Conservation (phyloP, 305 asterid genomes). For the Plantago rigida region DNA sequence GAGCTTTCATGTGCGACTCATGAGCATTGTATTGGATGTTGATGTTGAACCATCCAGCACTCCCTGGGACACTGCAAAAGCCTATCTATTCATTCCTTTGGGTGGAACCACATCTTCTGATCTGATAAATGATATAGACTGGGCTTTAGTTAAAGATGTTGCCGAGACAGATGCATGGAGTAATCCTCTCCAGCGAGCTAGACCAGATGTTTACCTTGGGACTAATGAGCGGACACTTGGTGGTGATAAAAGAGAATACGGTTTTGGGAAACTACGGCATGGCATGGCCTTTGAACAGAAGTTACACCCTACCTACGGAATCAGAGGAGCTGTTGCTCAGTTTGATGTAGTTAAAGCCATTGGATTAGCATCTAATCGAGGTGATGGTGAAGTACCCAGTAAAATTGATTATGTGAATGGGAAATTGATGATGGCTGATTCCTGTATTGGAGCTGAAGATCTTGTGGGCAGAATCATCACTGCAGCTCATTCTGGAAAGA, state of each 20-base stretch:
- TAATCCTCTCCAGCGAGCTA: conserved; percentile 95
- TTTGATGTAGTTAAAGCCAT: conserved; percentile 94
- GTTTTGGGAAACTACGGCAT: conserved; percentile 86
- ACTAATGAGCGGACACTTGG: conserved; percentile 91
- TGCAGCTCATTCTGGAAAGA: conserved; percentile 98
- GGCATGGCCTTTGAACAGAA: conserved; percentile 75
- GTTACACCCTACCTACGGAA: conserved; percentile 92
- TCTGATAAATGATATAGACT: conserved; percentile 50
- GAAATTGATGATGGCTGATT: conserved; percentile 77
- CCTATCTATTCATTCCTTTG: conserved; percentile 79
- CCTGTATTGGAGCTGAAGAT: conserved; percentile 53
- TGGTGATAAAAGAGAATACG: conserved; percentile 94
- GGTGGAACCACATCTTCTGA: conserved; percentile 39
- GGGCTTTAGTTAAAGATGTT: conserved; percentile 63
- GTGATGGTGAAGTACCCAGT: conserved; percentile 35
- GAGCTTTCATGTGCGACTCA: conserved; percentile 90
- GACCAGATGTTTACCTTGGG: conserved; percentile 98
- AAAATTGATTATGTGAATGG: conserved; percentile 43
- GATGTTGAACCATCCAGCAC: conserved; percentile 97
- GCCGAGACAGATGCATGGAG: conserved; percentile 69
- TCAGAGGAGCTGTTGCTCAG: conserved; percentile 92
- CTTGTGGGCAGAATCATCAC: conserved; percentile 80
- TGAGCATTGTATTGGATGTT: conserved; percentile 99
- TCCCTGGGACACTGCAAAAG: conserved; percentile 95
- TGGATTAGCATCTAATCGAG: conserved; percentile 68